Base-by-base conservation (phyloP, 352 stramenopile genomes). In the Globisporangium cystogenes region DNA sequence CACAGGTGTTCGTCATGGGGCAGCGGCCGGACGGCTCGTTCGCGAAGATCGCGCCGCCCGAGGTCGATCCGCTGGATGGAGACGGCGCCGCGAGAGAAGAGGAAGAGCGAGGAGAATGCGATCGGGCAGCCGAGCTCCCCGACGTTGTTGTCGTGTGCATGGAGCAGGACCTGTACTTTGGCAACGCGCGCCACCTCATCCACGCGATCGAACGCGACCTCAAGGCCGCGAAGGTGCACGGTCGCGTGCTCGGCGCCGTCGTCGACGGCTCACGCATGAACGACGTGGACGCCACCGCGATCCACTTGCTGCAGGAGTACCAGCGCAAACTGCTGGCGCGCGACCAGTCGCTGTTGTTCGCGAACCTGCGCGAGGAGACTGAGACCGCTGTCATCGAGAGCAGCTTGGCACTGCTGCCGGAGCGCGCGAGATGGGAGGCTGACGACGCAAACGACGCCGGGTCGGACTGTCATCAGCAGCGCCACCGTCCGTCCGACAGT, bases 161-260 rank as follows among this genome's bases (percentile, higher is more conserved):
- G 44, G 76, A 85, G 49, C 73, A 81, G 36, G 69, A 78, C 15
- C 59, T 90, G 20, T 90, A 88, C 60, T 88, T 88, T 65, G 80
- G 72, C 27, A 90, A 90, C 54, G 59, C 66, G 31, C 69, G 70
- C n/a, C 77, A 82, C 59, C 72, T 86, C 24, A 70, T 83, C 52
- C 70, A 82, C 15, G 75, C 74, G 16, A 67, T 86, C 3, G 65
- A 84, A 42, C 64, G 56, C 5, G 53, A 60, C 5, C 48, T 80
- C 0, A 57, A 85, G 18, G 49, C 67, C 3, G 60, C 66, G 12
- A 76, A 79, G 40, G 66, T 21, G 3, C 58, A 47, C 4, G 47
- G 59, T 4, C 51, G 41, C 20, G 51, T 76, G 35, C 49, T 74
- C 3, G 66, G 66, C 15, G 48, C 66, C 7, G 33, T 74, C 20